Conservation (phyloP, 805 yeast species). For the Scheffersomyces amazonensis region DNA sequence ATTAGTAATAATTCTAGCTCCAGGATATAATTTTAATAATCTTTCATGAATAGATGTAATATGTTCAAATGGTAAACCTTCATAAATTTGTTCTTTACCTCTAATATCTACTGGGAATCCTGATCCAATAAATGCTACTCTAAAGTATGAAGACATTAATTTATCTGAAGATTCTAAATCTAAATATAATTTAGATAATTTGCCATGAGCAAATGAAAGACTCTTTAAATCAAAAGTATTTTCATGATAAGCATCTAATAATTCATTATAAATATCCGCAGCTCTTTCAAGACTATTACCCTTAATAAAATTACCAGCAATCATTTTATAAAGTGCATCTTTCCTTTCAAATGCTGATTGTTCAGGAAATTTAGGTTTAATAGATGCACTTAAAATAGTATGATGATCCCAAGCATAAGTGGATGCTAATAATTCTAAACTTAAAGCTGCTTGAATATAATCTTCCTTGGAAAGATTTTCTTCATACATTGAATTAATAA, state of each 20-base stretch:
- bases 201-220: conserved; percentile 65
- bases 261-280: conserved; percentile 70
- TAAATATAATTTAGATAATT: conserved; percentile 64
- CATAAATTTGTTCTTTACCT: conserved; percentile 75
- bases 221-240: conserved; percentile 75
- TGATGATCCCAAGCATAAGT: conserved; percentile 74
- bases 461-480: conserved; percentile 58
- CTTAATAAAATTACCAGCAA: conserved; percentile 64
- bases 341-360: conserved; percentile 81
- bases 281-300: conserved; percentile 82
- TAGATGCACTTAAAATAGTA: conserved; percentile 50
- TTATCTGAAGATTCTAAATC: conserved; percentile 69
- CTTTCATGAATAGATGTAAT: conserved; percentile 79
- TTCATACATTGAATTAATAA: conserved; percentile 71
- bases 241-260: conserved; percentile 70
- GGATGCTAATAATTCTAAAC: conserved; percentile 72
- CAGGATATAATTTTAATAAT: conserved; percentile 72
- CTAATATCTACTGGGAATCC: conserved; percentile 81
- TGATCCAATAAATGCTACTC: conserved; percentile 75
- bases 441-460: conserved; percentile 78
- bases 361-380: conserved; percentile 71
- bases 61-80: conserved; percentile 86
- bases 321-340: conserved; percentile 64
- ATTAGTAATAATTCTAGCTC: conserved; percentile 66
- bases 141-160: conserved; percentile 72